Percentiles rank a stretch among this genome's conserved stretches.
Evolutionary conservation across 441 rosid genomes (phyloP).

Genomic region (Jatropha podagrica): DNA sequence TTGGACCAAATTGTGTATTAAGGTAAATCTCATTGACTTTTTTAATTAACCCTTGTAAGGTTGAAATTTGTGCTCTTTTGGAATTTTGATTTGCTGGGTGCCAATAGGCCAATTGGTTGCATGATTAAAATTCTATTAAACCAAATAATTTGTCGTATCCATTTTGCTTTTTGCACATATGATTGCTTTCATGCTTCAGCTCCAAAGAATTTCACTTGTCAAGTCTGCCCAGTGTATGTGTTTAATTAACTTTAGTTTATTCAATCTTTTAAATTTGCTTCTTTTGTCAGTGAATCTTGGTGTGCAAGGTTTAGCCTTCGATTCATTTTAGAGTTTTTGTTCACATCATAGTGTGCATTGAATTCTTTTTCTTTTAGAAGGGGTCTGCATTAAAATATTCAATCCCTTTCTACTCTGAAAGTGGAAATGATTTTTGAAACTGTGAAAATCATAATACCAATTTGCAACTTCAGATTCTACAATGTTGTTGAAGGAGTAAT

Average conservation of each 20-base stretch:
- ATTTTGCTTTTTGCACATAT: neutral
- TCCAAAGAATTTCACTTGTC: neutral
- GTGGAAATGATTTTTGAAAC: conserved; percentile 5
- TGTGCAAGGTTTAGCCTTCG: neutral
- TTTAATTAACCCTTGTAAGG: too few species aligned
- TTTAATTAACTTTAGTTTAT: neutral
- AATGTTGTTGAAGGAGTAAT: conserved; percentile 17
- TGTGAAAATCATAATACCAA: neutral
- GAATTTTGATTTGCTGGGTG: neutral
- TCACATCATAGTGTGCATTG: too few species aligned
- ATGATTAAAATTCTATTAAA: too few species aligned
- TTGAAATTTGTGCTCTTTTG: conserved; percentile 2
- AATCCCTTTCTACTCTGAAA: neutral
- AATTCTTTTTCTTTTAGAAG: too few species aligned
- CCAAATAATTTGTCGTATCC: too few species aligned
- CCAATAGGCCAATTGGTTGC: too few species aligned
- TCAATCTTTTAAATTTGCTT: neutral
- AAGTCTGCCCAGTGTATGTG: neutral
- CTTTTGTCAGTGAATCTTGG: neutral
- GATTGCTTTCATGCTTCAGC: too few species aligned
- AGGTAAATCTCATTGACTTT: too few species aligned
- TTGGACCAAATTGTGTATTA: too few species aligned
- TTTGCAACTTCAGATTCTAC: conserved; percentile 16
- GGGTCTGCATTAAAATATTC: too few species aligned
- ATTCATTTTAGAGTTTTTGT: neutral